Conservation (phyloP, 495 filamentous ascomycete species). For the Talaromyces adpressus region DNA sequence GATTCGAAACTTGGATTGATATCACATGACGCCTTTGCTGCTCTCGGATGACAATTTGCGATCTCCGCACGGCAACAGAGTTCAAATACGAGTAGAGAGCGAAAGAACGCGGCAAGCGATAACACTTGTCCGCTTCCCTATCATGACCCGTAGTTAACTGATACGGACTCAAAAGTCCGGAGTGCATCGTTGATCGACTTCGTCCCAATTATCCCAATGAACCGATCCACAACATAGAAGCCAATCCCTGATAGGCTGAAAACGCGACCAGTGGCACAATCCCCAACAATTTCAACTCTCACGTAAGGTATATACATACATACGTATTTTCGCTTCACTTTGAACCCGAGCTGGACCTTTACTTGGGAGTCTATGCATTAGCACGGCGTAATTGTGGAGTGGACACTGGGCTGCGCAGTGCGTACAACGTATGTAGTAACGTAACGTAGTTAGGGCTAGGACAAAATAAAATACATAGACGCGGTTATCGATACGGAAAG, state of each 20-base stretch:
- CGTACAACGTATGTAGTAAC: too few species aligned
- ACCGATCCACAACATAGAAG: neutral
- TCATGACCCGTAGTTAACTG: neutral
- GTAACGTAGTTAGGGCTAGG: constrained; percentile 2
- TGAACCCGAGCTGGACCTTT: neutral
- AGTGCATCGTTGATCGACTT: neutral
- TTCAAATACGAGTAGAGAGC: too few species aligned
- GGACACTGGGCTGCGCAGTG: neutral
- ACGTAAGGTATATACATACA: neutral
- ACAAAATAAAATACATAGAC: neutral
- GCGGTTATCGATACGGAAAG: constrained; percentile 6
- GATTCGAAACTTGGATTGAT: neutral
- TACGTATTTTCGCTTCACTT: neutral
- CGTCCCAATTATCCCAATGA: neutral
- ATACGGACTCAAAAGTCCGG: neutral
- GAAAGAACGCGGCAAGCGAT: neutral
- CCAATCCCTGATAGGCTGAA: neutral
- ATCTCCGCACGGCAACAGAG: neutral
- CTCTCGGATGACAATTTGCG: neutral
- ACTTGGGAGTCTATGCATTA: neutral
- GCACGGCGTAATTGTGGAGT: neutral
- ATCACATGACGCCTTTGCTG: neutral
- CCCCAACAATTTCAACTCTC: neutral
- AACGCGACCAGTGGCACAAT: neutral
- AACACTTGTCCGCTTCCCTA: neutral